phyloP scores from a whole-genome alignment of 768 basidiomycete genomes.

The Collybiopsis confluens region DNA sequence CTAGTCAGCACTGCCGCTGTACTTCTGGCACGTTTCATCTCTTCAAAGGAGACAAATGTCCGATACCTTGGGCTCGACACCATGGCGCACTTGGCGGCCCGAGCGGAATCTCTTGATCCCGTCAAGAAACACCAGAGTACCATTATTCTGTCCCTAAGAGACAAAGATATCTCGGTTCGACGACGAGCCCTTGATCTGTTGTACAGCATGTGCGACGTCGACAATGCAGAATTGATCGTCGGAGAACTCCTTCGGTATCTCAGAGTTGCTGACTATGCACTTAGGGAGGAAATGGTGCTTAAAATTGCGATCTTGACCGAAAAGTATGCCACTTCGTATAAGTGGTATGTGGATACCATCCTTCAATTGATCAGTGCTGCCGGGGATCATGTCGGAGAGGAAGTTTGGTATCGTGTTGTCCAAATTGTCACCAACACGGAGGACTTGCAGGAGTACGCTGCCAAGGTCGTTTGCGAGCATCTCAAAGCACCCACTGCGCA shows the following conservation, averaged over 20 bases:
- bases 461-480: conserved; percentile 86
- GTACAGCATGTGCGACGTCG: conserved; percentile 99
- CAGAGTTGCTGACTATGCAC: conserved; percentile 91
- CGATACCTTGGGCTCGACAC: conserved; percentile 96
- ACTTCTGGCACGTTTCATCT: conserved; percentile 92
- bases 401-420: conserved; percentile 99
- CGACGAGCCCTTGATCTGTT: conserved; percentile 91
- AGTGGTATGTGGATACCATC: conserved; percentile 99
- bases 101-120: conserved; percentile 84
- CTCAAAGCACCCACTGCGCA: conserved; percentile 81
- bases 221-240: conserved; percentile 94
- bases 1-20: conserved; percentile 86
- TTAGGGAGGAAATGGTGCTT: conserved; percentile 97
- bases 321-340: conserved; percentile 95
- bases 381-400: conserved; percentile 98
- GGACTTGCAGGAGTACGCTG: conserved; percentile 94
- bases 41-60: conserved; percentile 97
- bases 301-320: conserved; percentile 99
- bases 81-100: conserved; percentile 96
- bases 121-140: conserved; percentile 96
- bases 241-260: conserved; percentile 93
- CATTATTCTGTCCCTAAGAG: conserved; percentile 89
- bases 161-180: conserved; percentile 96
- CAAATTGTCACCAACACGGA: conserved; percentile 99
- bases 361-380: conserved; percentile 93